Base-by-base conservation (phyloP, 129 eudicot genomes). In the Arctium minus region DNA sequence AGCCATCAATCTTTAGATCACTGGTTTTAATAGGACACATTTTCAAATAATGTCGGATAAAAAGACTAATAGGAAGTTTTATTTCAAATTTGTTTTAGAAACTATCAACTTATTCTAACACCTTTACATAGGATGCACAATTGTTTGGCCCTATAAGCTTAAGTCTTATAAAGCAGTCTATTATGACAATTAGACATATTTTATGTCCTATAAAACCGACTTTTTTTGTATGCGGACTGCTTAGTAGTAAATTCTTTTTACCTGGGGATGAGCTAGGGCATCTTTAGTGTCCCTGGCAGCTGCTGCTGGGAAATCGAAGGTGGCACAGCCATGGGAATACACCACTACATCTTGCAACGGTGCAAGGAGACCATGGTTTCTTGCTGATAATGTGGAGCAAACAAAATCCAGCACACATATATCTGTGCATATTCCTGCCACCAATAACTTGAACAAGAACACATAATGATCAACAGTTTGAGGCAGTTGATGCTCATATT, bases 341-440 rank as follows among this genome's bases (percentile, higher is more conserved):
- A 93, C 95, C 76, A 91, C 79, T 42, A 96, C 93, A 68, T 96
- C 97, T 84, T 91, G 86, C 70, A 96, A 72, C 13, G 97, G 99
- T 40, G 89, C 46, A 31, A 96, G 92, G 15, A 93, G 84, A 3
- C 97, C 93, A 0, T 84, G 92, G 84, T 89, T 93, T 74, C 81
- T 86, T 31, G 92, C 93, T 35, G 97, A 93, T 70, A 93, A 30
- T 1, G 95, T 88, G 15, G 97, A 93, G 84, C 95, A 84, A 79
- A 93, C 95, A 79, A 93, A 93, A 77, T 93, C 97, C 82, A 93
- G 90, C 87, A 93, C 93, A 13, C 96, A 93, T 42, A 93, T 91
- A 72, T 93, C 96, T 15, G 96, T 93, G 89, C 97, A 95, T 87
- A 90, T 93, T 8, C 99, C 97, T 50, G 90, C 90, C 70, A 96